Evolutionary conservation across 208 protist species (phyloP), one percentile per base, ranked within the genome.

Genomic region (Acanthamoeba triangularis): DNA sequence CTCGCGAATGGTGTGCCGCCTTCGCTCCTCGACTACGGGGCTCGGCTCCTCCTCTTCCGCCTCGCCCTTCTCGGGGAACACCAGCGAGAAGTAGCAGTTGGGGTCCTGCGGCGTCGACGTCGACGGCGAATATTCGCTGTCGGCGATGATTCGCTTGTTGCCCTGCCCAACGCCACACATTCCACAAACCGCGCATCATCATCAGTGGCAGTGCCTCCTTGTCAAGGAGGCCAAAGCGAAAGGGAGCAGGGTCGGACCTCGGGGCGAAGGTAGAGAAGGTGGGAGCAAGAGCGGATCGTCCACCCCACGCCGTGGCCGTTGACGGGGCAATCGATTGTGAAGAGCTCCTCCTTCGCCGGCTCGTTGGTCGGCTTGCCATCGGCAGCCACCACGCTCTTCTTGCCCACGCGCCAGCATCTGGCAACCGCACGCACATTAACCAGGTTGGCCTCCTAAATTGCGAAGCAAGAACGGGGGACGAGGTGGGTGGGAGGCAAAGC

Each of bases 371-470:
- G 33, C 87, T 93, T 93, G 2, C 87, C 87, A 35, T 93, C 87
- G 56, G 87, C 87, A 8, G 52, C 35, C 87, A 93, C 87, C 33
- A 74, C 47, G 35, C 87, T 56, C 65, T 93, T 93, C 59, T 93
- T 93, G 23, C 59, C 56, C 25, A 74, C 87, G 3, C 87, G 87
- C 87, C 87, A 93, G 33, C 47, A 90, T 25, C 82, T 90, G 33
- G 20, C 6, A 35, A 52, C 37, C 13, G 30, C 25, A 63, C 16
- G 47, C 20, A 1, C 28, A 85, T 85, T 14, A 85, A 20, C 37
- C 11, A 10, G n/a, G 35, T 41, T 11, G 5, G 8, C 14, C 67
- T 37, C 35, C 67, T 76, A 14, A 30, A 20, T n/a, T 20, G 33
- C 10, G 25, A n/a, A 44, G 23, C 10, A 23, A 54, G n/a, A 85